phyloP scores from a whole-genome alignment of 257 asterid species.

The Scutellaria galericulata region DNA sequence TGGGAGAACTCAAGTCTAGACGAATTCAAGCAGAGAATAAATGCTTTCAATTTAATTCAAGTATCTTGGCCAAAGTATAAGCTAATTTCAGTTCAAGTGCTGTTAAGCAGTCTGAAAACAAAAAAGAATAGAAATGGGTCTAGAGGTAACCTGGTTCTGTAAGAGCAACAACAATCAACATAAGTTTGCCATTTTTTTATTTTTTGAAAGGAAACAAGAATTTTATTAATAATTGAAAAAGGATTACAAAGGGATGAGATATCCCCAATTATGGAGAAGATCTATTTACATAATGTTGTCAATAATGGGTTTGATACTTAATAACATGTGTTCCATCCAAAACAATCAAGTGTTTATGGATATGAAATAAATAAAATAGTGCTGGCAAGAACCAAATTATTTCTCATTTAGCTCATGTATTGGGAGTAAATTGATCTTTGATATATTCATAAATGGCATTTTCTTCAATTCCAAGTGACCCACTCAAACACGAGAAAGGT shows the following conservation, averaged over 20 bases:
- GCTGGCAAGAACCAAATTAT: neutral
- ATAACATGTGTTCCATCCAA: neutral
- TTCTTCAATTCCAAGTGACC: slow-evolving; percentile 18
- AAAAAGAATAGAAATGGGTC: slow-evolving; percentile 4
- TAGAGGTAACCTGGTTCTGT: neutral
- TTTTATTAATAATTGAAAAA: no score
- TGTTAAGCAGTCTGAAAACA: neutral
- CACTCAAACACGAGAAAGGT: neutral
- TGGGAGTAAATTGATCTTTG: slow-evolving; percentile 7
- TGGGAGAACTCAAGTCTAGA: neutral
- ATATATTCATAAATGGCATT: neutral
- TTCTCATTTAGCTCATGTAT: slow-evolving; percentile 20
- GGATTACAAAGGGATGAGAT: no score
- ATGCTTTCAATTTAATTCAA: neutral
- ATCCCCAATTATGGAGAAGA: no score
- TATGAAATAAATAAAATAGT: neutral
- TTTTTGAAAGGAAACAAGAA: no score
- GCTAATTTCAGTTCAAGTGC: slow-evolving; percentile 4
- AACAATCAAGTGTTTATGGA: neutral
- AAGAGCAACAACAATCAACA: no score
- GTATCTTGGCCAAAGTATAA: neutral
- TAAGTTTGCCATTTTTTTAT: neutral
- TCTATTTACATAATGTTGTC: neutral
- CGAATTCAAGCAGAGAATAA: neutral
- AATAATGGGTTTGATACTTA: neutral